Conservation (phyloP, 441 rosid species). For the Erodium moschatum region DNA sequence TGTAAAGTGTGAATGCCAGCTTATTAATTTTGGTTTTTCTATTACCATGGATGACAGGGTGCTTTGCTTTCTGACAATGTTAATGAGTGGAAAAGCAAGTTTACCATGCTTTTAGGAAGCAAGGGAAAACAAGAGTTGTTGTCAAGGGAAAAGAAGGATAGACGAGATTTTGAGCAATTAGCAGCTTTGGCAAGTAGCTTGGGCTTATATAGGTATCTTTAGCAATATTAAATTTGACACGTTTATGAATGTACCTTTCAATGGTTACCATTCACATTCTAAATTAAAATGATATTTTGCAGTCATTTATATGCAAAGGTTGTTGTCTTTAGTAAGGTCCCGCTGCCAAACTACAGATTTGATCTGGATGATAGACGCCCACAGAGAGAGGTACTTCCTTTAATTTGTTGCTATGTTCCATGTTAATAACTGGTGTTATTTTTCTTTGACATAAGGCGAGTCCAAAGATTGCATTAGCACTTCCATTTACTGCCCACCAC, state of each 20-base stretch:
- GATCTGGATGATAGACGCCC: constrained; percentile 98
- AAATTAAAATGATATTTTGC: background rate
- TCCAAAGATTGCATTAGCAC: background rate
- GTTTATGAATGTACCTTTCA: background rate
- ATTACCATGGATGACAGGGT: constrained; percentile 35
- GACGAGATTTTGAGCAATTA: constrained; percentile 88
- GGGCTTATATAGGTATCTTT: constrained; percentile 75
- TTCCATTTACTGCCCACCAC: background rate
- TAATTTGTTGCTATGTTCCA: background rate
- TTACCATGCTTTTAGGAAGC: constrained; percentile 55
- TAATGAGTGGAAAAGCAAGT: constrained; percentile 96
- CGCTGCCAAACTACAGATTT: constrained; percentile 89
- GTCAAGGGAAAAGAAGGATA: constrained; percentile 80
- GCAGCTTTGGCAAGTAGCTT: constrained; percentile 71
- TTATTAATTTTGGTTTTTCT: background rate
- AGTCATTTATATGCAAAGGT: constrained; percentile 58
- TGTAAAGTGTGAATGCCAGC: background rate
- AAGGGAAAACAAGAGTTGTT: constrained; percentile 74
- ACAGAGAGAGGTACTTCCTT: constrained; percentile 72
- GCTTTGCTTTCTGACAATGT: constrained; percentile 82
- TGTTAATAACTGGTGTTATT: background rate
- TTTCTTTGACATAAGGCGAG: background rate
- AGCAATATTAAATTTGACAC: background rate
- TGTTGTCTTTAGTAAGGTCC: constrained; percentile 92
- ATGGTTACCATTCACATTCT: background rate